A percentile compares a stretch with the other conserved stretches of the same genome.
Conservation (phyloP, 1,139 yeast species). For the Meyerozyma smithsonii region DNA sequence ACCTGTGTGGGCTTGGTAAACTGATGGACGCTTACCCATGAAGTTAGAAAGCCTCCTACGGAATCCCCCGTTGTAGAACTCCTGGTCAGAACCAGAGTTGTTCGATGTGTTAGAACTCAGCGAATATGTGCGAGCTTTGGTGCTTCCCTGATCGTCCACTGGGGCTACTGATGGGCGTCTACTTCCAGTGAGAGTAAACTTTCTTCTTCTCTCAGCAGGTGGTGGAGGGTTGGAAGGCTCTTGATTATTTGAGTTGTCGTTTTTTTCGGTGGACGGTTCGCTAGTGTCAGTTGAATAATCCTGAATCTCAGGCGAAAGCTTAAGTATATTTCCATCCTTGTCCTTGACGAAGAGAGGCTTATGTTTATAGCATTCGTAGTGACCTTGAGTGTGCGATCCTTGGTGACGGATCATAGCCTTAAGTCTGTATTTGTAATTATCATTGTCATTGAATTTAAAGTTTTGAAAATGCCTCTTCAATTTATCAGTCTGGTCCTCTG, state of each 20-base stretch:
- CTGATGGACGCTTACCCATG: slow-evolving; percentile 44
- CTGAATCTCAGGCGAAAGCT: slow-evolving; percentile 43
- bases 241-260: background rate
- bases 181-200: slow-evolving; percentile 14
- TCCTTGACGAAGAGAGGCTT: slow-evolving; percentile 62
- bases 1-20: slow-evolving; percentile 36
- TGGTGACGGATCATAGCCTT: slow-evolving; percentile 76
- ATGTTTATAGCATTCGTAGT: slow-evolving; percentile 74
- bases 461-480: slow-evolving; percentile 35
- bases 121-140: background rate
- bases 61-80: slow-evolving; percentile 17
- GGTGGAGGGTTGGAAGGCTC: background rate
- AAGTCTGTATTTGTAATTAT: slow-evolving; percentile 51
- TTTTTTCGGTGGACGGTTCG: slow-evolving; percentile 5
- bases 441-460: slow-evolving; percentile 42
- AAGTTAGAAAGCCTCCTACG: slow-evolving; percentile 35
- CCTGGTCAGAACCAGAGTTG: slow-evolving; percentile 1
- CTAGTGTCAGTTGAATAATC: slow-evolving; percentile 19
- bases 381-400: slow-evolving; percentile 89
- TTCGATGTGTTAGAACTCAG: slow-evolving; percentile 2
- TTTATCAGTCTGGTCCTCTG: slow-evolving; percentile 35
- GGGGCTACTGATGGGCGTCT: slow-evolving; percentile 12
- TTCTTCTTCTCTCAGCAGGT: slow-evolving; percentile 7
- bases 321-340: slow-evolving; percentile 41
- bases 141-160: background rate